A percentile compares a stretch with the other conserved stretches of the same genome.
Conservation (phyloP, 805 yeast species). For the Martiniozyma abietophila region DNA sequence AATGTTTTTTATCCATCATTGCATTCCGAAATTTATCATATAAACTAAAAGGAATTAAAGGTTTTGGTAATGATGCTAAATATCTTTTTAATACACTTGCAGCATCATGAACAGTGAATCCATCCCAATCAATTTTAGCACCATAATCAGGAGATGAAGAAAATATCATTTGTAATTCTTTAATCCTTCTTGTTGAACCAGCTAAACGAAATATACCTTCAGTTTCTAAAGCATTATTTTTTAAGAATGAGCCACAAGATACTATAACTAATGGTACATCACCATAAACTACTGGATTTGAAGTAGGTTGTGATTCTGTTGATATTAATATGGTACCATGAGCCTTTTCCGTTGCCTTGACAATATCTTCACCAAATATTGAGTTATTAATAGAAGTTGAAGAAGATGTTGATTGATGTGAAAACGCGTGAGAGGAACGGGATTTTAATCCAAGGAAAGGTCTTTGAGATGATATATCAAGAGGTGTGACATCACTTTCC, state of each 20-base stretch:
- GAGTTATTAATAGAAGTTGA: constrained; percentile 23
- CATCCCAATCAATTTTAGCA: constrained; percentile 80
- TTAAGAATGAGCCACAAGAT: constrained; percentile 81
- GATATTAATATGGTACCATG: constrained; percentile 65
- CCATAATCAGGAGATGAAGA: constrained; percentile 89
- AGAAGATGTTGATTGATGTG: constrained; percentile 23
- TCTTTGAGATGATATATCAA: constrained; percentile 22
- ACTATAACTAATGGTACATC: constrained; percentile 92
- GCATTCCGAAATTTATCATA: constrained; percentile 79
- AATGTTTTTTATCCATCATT: constrained; percentile 51
- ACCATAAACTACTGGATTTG: constrained; percentile 55
- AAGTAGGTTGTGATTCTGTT: constrained; percentile 3
- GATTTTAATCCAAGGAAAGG: constrained; percentile 43
- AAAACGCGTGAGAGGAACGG: constrained; percentile 37
- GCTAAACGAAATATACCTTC: constrained; percentile 93
- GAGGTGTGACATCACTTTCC: constrained; percentile 1
- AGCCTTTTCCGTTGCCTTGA: constrained; percentile 63
- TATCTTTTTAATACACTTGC: constrained; percentile 83
- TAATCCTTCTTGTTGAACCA: constrained; percentile 82
- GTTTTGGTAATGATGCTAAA: constrained; percentile 84
- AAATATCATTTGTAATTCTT: constrained; percentile 75
- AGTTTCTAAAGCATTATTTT: constrained; percentile 64
- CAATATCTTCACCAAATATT: constrained; percentile 77
- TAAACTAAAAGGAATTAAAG: constrained; percentile 68
- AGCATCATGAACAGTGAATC: constrained; percentile 93